Evolutionary conservation across 192 early-diverging fungal species (phyloP).

Genomic region (Coemansia sp.): DNA sequence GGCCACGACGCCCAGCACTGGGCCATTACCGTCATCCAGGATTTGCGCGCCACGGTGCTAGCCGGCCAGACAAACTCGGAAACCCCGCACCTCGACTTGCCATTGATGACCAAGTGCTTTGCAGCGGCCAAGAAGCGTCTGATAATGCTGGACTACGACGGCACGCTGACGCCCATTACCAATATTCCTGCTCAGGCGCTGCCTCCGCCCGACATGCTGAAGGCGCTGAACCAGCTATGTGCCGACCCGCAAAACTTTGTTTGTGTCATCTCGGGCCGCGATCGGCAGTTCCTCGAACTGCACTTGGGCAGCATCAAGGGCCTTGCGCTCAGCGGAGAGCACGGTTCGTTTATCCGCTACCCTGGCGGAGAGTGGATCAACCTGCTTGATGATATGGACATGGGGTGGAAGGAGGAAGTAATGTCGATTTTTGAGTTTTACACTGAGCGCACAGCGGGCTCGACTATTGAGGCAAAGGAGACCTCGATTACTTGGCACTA

Average conservation of each 20-base stretch:
- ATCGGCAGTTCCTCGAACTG: constrained; percentile 78
- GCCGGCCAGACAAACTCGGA: constrained; percentile 38
- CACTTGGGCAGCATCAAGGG: constrained; percentile 80
- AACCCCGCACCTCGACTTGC: constrained; percentile 35
- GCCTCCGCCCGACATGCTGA: constrained; percentile 82
- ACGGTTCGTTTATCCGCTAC: constrained; percentile 91
- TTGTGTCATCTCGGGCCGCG: constrained; percentile 92
- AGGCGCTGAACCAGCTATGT: constrained; percentile 67
- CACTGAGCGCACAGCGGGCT: constrained; percentile 92
- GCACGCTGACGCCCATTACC: constrained; percentile 90
- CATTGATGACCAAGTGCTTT: constrained; percentile 30
- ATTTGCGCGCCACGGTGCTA: constrained; percentile 61
- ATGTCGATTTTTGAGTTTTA: constrained; percentile 93
- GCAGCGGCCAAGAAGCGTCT: constrained; percentile 69
- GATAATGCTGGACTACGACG: constrained; percentile 96
- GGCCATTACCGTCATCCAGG: constrained; percentile 81
- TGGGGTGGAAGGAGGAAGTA: constrained; percentile 95
- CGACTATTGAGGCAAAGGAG: constrained; percentile 91
- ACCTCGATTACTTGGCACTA: constrained; percentile 97
- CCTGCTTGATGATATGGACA: constrained; percentile 72
- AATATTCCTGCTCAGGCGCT: constrained; percentile 81
- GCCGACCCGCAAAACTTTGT: constrained; percentile 82
- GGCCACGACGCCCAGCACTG: constrained; percentile 85
- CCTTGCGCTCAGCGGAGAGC: constrained; percentile 90
- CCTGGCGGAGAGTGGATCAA: constrained; percentile 80